Conservation (phyloP, 2,329 filamentous ascomycete genomes). For the Chaetomium olivaceum region DNA sequence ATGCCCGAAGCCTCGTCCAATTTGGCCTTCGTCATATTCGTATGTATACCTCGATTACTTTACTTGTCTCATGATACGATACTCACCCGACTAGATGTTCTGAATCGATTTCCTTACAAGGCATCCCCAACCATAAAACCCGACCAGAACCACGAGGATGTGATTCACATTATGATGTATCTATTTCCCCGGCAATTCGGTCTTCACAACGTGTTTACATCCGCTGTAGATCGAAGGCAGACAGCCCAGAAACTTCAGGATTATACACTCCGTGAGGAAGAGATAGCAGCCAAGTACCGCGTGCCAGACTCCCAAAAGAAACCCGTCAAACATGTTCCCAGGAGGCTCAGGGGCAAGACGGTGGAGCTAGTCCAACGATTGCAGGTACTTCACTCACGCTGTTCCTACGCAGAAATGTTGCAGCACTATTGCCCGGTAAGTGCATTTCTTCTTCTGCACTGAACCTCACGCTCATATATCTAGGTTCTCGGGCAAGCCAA, state of each 20-base stretch:
- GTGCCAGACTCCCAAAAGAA: constrained; percentile 31
- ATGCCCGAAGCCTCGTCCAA: constrained; percentile 64
- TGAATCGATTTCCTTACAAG: constrained; percentile 66
- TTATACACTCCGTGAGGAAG: constrained; percentile 81
- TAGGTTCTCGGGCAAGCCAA: constrained; percentile 15
- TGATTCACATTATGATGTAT: constrained; percentile 79
- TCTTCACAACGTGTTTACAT: constrained; percentile 90
- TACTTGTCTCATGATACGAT: background rate
- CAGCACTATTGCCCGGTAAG: constrained; percentile 75
- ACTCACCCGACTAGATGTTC: constrained; percentile 60
- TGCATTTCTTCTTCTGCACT: too few species aligned
- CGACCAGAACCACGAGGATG: constrained; percentile 49
- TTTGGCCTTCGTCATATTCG: constrained; percentile 81
- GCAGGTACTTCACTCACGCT: constrained; percentile 69
- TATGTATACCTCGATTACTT: constrained; percentile 47
- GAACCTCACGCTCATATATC: background rate
- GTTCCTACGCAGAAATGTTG: constrained; percentile 77
- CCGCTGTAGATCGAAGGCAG: constrained; percentile 61
- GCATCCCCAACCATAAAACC: constrained; percentile 19
- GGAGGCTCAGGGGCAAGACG: constrained; percentile 65
- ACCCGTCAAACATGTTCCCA: constrained; percentile 52
- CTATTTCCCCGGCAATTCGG: constrained; percentile 90
- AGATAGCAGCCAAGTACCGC: constrained; percentile 58
- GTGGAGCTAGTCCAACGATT: constrained; percentile 64
- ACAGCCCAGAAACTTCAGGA: constrained; percentile 77